Base-by-base conservation (phyloP, 1,139 yeast species). In the Yamadazyma kanchanaburiensis region DNA sequence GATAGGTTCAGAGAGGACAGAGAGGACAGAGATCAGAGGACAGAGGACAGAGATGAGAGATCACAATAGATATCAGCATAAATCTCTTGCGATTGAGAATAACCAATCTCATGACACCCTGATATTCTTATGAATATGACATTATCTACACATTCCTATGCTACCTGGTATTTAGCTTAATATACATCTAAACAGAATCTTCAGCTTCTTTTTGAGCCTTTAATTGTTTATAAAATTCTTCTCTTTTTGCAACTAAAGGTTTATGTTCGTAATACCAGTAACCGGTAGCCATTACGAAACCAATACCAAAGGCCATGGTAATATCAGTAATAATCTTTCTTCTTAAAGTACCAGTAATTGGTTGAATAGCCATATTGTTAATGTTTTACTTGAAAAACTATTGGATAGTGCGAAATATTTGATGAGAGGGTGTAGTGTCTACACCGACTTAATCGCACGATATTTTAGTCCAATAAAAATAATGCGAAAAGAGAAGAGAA, bases 261-360 rank as follows among this genome's bases (percentile, higher is more conserved):
- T 74, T 78, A 80, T 88, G 96, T 51, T 59, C 64, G 25, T 43
- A 46, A 36, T 58, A 47, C 64, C 64, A 59, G 48, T 57, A 59
- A 26, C 50, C 55, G 32, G 52, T 45, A 24, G 64, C 65, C 35
- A 58, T 45, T 13, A 48, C 49, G 32, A 64, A 61, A 12, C 74
- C 74, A 44, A 58, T 51, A 34, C 54, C 72, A 40, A 67, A 64
- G 42, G 94, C 95, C 47, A 80, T 64, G 50, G 78, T 45, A 60
- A 89, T 77, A 56, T 91, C 96, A 47, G 84, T 74, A 57, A 83
- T 73, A 62, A 86, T 79, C 65, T 80, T 82, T 72, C 80, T 86
- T 69, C 77, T 85, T 45, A 89, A 74, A 46, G 84, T 69, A 48
- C 96, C 96, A 37, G 81, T 76, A 54, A 89, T 87, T 52, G 96